Evolutionary conservation across 805 yeast species (phyloP).

Genomic region (Starmerella roubikii): DNA sequence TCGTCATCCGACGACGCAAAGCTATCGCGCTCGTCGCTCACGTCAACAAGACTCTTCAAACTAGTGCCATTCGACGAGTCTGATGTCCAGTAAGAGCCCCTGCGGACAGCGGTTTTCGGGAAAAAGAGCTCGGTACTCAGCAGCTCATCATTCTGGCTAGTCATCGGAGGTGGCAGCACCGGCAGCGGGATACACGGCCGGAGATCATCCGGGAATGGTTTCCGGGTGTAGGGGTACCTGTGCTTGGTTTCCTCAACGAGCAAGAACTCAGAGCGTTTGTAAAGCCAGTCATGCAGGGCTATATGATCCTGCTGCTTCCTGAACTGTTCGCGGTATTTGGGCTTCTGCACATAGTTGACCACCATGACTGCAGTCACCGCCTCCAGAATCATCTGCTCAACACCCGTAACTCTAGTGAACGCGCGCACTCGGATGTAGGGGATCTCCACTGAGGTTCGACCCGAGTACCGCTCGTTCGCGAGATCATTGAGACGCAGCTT

Average conservation of each 20-base stretch:
- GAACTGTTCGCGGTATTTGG: constrained; percentile 35
- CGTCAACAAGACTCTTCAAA: constrained; percentile 3
- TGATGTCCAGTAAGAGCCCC: not conserved
- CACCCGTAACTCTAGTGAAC: constrained; percentile 2
- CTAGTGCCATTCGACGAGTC: constrained; percentile 4
- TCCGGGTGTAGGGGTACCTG: constrained; percentile 7
- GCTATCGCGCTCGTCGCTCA: not conserved
- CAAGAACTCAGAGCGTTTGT: constrained; percentile 64
- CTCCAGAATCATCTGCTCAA: constrained; percentile 17
- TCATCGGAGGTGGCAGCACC: constrained; percentile 12
- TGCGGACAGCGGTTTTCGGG: not conserved
- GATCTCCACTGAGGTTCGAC: constrained; percentile 37
- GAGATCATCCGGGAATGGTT: constrained; percentile 2
- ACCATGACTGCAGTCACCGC: constrained; percentile 45
- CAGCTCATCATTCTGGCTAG: constrained; percentile 3
- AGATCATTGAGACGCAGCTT: constrained; percentile 48
- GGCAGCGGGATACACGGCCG: constrained; percentile 9
- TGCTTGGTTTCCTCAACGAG: constrained; percentile 23
- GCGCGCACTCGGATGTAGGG: constrained; percentile 34
- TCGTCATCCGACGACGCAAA: not conserved
- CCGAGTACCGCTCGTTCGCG: constrained; percentile 51
- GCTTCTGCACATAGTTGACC: constrained; percentile 46
- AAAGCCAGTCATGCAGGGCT: constrained; percentile 63
- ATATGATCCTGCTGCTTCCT: constrained; percentile 52
- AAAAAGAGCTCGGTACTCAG: not conserved